These are phyloP conservation scores for Trichophyton simii DNA, from an alignment of 2,329 filamentous ascomycete species.

Conservation along the genomic window DNA sequence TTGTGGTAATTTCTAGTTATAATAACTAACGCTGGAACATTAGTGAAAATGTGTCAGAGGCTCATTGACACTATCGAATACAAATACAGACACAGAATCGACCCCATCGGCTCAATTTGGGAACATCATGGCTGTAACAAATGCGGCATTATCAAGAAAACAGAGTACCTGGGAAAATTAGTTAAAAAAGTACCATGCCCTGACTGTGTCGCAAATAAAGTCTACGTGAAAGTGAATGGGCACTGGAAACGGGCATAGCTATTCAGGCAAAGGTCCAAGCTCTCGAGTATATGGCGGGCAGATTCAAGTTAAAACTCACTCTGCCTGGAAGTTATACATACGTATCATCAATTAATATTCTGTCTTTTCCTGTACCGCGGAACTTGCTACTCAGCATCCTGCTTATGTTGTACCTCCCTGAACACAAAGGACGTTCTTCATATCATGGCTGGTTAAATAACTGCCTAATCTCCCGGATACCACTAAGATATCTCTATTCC, in stretches of 20 bases:
- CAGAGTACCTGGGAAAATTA: not conserved
- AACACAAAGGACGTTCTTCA: too few species aligned
- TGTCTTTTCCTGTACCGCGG: too few species aligned
- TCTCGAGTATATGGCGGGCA: not conserved
- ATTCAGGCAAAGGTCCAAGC: not conserved
- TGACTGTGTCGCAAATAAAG: not conserved
- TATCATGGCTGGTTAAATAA: too few species aligned
- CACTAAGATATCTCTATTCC: too few species aligned
- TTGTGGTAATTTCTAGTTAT: too few species aligned
- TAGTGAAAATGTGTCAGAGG: too few species aligned
- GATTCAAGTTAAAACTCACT: not conserved
- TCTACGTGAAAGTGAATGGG: not conserved
- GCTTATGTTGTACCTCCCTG: too few species aligned
- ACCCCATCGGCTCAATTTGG: not conserved
- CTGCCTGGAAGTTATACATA: too few species aligned
- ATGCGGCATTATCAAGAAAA: not conserved
- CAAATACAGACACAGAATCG: not conserved
- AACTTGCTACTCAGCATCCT: too few species aligned
- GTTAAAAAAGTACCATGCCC: not conserved
- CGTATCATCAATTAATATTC: too few species aligned
- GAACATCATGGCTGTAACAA: not conserved
- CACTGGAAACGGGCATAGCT: not conserved
- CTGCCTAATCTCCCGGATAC: too few species aligned
- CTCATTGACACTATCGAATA: not conserved
- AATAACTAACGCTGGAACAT: too few species aligned